phyloP scores from a whole-genome alignment of 768 basidiomycete genomes.

The Podaxis sp. region DNA sequence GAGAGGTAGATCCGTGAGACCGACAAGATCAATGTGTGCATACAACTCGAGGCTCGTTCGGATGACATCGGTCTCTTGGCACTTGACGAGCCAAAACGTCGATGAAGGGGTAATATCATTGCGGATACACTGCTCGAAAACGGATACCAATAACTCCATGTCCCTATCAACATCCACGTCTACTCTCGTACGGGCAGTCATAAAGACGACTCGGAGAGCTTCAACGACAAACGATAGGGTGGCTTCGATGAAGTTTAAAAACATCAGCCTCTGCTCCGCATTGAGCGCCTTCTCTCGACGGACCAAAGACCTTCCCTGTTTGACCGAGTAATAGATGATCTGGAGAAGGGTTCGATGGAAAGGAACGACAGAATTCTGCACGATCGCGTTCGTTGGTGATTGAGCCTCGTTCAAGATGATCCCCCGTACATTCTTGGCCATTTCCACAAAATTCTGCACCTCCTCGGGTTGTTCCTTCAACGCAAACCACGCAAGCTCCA shows the following conservation, averaged over 20 bases:
- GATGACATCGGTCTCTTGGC: slow-evolving; percentile 81
- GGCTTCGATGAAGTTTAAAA: slow-evolving; percentile 61
- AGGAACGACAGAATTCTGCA: slow-evolving; percentile 58
- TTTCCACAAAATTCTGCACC: slow-evolving; percentile 55
- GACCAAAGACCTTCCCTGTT: slow-evolving; percentile 55
- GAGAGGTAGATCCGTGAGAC: slow-evolving; percentile 63
- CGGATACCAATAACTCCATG: slow-evolving; percentile 76
- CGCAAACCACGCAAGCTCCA: slow-evolving; percentile 82
- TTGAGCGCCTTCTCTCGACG: slow-evolving; percentile 49
- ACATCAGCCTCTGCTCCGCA: slow-evolving; percentile 60
- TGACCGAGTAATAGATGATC: slow-evolving; percentile 75
- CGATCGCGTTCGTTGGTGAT: slow-evolving; percentile 70
- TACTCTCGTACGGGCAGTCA: slow-evolving; percentile 54
- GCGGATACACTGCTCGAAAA: slow-evolving; percentile 80
- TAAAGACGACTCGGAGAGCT: slow-evolving; percentile 63
- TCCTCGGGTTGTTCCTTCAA: slow-evolving; percentile 53
- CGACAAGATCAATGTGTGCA: slow-evolving; percentile 65
- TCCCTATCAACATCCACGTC: slow-evolving; percentile 75
- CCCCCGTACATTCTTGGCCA: slow-evolving; percentile 60
- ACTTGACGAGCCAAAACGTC: slow-evolving; percentile 73
- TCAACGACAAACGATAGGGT: slow-evolving; percentile 67
- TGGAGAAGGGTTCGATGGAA: slow-evolving; percentile 84
- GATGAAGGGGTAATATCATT: slow-evolving; percentile 69
- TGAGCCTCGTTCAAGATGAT: slow-evolving; percentile 76
- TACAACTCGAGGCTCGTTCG: slow-evolving; percentile 73